Evolutionary conservation across 2,329 filamentous ascomycete species (phyloP), one percentile per base, ranked within the genome.

Genomic region (Phoma sp.): DNA sequence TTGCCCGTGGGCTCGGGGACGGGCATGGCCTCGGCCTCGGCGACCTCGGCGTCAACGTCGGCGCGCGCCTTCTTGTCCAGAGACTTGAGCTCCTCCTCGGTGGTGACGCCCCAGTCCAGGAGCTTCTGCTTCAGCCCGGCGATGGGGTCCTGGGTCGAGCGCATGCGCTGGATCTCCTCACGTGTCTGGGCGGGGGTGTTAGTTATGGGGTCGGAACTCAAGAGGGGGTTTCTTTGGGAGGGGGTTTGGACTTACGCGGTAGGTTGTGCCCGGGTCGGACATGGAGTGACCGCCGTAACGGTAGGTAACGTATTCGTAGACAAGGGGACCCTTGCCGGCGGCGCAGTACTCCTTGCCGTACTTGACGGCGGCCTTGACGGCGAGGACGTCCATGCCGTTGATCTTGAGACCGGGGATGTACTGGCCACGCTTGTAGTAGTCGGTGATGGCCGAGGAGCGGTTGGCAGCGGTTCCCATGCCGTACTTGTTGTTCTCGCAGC

Each of bases 401-500:
- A 99, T 91, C 86, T 99, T 99, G 71, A 99, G 87, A 82, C 95
- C 95, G 54, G 95, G 93, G 67, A 99, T 99, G 84, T 98, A 99
- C 82, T 99, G 95, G 66, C 95, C 95, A 81, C 95, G 93, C 89
- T 98, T 98, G 87, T 99, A 98, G 88, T 99, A 99, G 79, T 99
- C 95, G 78, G 95, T 98, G 75, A 97, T 82, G 70, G 95, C 95
- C 57, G 95, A 93, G 58, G 95, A 93, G 72, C 95, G 92, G 79
- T 89, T 89, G 66, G 95, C 93, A 58, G 95, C 90, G 61, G 95
- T 99, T 81, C 95, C 95, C 95, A 99, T 99, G 78, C 95, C 95
- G 78, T 99, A 99, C 82, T 99, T 99, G 89, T 99, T 99, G 87
- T 99, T 99, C 84, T 99, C 95, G 79, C 95, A 99, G 68, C 91